Conservation (phyloP, 345 rosid genomes). For the Citropsis articulata region DNA sequence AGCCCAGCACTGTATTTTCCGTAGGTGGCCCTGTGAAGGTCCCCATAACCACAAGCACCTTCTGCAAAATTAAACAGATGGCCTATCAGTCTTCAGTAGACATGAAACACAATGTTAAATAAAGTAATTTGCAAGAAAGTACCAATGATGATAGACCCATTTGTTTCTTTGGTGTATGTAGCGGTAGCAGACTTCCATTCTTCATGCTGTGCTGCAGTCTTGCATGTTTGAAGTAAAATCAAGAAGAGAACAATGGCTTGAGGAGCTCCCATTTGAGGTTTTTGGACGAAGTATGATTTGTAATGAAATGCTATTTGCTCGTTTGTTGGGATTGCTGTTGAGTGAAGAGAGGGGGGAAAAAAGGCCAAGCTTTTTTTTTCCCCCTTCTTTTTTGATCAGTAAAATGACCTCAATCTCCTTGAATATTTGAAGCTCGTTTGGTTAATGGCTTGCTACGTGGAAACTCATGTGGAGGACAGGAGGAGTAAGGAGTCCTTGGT, state of each 20-base stretch:
- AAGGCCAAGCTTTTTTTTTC: neutral
- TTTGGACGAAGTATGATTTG: constrained; percentile 10
- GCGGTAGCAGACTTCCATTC: constrained; percentile 90
- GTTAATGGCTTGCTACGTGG: neutral
- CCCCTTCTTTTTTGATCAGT: neutral
- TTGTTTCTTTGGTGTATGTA: constrained; percentile 59
- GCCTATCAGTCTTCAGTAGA: neutral
- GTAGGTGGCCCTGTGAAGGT: constrained; percentile 63
- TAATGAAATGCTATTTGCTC: constrained; percentile 12
- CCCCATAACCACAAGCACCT: constrained; percentile 96
- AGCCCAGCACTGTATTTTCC: constrained; percentile 76
- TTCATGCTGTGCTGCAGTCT: constrained; percentile 31
- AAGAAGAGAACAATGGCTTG: constrained; percentile 35
- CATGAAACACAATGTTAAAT: constrained; percentile 2
- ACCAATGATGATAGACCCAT: constrained; percentile 70
- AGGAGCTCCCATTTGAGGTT: constrained; percentile 39
- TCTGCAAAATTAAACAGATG: constrained; percentile 38
- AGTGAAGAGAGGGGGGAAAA: neutral
- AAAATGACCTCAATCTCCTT: constrained; percentile 32
- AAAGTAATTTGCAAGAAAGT: constrained; percentile 11
- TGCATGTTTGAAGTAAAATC: constrained; percentile 30
- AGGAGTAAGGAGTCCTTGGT: constrained; percentile 1
- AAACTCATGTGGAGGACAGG: constrained; percentile 1
- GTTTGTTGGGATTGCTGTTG: constrained; percentile 18
- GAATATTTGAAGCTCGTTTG: neutral